Percentiles rank a stretch among this genome's conserved stretches.
phyloP scores from a whole-genome alignment of 176 grass and related monocot species.

The Paspalum vaginatum region DNA sequence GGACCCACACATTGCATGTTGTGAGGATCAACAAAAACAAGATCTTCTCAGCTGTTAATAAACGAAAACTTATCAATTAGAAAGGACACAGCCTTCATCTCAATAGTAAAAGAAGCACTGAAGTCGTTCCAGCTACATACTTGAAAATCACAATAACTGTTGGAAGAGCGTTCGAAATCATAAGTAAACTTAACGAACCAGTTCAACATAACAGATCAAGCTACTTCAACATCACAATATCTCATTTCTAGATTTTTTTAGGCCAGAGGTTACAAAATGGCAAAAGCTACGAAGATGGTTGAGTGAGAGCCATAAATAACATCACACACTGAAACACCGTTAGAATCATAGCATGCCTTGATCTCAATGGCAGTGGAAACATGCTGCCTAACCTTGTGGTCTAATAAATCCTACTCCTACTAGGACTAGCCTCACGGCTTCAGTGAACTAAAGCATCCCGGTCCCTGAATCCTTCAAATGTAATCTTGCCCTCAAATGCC shows the following conservation, averaged over 20 bases:
- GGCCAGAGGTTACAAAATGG: not conserved
- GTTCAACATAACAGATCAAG: not conserved
- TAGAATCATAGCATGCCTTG: conserved; percentile 25
- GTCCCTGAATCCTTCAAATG: conserved; percentile 46
- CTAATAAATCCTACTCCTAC: not conserved
- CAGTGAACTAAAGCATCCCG: not conserved
- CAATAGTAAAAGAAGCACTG: not conserved
- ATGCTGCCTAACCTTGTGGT: not conserved
- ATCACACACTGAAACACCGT: not conserved
- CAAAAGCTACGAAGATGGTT: conserved; percentile 15
- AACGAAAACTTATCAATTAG: not conserved
- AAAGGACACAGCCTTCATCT: not conserved
- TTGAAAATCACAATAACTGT: not conserved
- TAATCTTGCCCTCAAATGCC: conserved; percentile 49
- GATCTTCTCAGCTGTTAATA: not conserved
- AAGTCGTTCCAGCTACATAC: not conserved
- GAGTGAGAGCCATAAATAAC: not conserved
- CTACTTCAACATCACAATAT: not conserved
- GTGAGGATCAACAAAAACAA: not conserved
- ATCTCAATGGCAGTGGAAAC: conserved; percentile 21
- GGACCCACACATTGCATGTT: not conserved
- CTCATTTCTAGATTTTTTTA: not conserved
- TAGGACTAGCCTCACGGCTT: not conserved
- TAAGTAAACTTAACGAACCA: not conserved
- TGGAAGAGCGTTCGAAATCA: not conserved